Evolutionary conservation across 2,329 filamentous ascomycete species (phyloP).

Genomic region (Penicillium sp.): DNA sequence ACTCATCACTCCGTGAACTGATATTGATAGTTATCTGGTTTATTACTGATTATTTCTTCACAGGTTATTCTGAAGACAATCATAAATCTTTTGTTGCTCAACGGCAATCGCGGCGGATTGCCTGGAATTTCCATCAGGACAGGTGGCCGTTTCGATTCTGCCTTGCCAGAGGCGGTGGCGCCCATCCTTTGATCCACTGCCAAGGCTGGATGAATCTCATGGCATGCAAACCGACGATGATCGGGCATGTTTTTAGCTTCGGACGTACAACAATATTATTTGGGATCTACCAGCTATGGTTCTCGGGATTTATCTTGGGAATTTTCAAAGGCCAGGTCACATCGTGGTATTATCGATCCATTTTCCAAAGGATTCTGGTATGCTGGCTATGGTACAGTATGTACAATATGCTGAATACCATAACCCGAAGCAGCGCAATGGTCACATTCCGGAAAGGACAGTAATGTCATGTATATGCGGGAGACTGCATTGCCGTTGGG

Average conservation of each 20-base stretch:
- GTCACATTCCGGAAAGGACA: constrained; percentile 18
- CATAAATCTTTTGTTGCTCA: neutral
- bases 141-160: constrained; percentile 23
- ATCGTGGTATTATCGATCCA: constrained; percentile 12
- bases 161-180: constrained; percentile 13
- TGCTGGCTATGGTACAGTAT: constrained; percentile 15
- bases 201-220: constrained; percentile 24
- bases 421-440: constrained; percentile 5
- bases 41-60: neutral
- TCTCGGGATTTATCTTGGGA: neutral
- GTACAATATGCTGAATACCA: constrained; percentile 26
- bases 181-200: constrained; percentile 17
- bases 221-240: constrained; percentile 16
- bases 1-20: neutral
- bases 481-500: neutral
- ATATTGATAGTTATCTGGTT: neutral
- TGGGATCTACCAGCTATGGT: neutral
- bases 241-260: constrained; percentile 5
- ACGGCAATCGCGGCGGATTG: neutral
- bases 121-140: constrained; percentile 17
- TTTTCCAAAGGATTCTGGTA: constrained; percentile 10
- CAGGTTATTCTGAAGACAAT: neutral
- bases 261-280: neutral
- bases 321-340: neutral
- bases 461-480: constrained; percentile 7